Conservation (phyloP, 805 yeast species). For the Starmerella sp. region DNA sequence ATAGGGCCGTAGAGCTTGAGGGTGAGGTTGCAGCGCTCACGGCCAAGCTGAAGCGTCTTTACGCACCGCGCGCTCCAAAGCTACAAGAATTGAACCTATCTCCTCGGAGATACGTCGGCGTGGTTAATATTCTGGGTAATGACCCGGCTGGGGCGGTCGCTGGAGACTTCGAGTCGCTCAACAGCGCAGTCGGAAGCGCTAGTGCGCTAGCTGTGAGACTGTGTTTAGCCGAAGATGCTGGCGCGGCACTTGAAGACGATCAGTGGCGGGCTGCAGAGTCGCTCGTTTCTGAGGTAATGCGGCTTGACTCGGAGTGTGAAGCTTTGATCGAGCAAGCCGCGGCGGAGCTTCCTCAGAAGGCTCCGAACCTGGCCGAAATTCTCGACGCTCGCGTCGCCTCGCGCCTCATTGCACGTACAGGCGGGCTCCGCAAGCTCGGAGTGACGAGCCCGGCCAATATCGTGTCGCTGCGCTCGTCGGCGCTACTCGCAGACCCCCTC, state of each 20-base stretch:
- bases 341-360: constrained; percentile 29
- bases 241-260: neutral
- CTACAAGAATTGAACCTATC: neutral
- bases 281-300: neutral
- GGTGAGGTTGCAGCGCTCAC: neutral
- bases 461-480: constrained; percentile 36
- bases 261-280: neutral
- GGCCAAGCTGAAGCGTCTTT: neutral
- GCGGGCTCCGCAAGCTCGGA: constrained; percentile 57
- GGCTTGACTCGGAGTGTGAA: neutral
- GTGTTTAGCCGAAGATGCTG: neutral
- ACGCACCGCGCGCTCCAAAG: neutral
- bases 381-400: constrained; percentile 66
- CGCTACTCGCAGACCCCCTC: constrained; percentile 29
- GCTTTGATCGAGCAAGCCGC: neutral
- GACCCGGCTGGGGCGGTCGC: neutral
- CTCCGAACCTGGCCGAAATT: constrained; percentile 70
- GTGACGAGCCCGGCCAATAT: constrained; percentile 73
- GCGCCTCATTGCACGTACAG: constrained; percentile 54
- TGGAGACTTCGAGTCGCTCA: neutral
- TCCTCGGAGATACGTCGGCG: neutral
- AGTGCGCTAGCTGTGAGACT: neutral
- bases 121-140: neutral
- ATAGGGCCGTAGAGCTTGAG: neutral
- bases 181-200: neutral